Evolutionary conservation across 139 green algal genomes (phyloP), one percentile per base, ranked within the genome.

Genomic region (Micractinium conductrix): DNA sequence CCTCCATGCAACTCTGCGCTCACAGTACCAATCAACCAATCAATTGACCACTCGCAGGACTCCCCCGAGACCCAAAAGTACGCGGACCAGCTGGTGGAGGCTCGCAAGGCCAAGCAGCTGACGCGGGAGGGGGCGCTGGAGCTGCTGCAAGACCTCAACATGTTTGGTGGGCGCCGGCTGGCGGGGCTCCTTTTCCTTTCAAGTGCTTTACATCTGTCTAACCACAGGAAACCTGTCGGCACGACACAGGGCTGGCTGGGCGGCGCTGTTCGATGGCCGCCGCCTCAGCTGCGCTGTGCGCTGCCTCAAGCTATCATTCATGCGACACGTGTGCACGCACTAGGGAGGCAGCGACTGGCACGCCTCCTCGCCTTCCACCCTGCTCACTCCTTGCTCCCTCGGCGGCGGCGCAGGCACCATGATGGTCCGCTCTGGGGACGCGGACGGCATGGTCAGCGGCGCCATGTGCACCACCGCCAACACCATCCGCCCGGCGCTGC

Each of bases 371-470:
- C 28, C 75, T 53, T 42, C 16, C 16, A 40, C 30, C 78, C 58
- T 30, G 0, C 55, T 35, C 58, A 2, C 2, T 7, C 74, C 35
- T 33, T 50, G 48, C 48, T 3, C 50, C n/a, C n/a, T n/a, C n/a
- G n/a, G n/a, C n/a, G n/a, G n/a, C 50, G 19, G 7, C 53, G 53
- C 90, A 85, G 95, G 89, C 80, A 96, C 92, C 4, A 93, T 98
- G 88, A 97, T 97, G 93, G 91, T 98, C 37, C 74, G 67, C 1
- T 63, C 74, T 19, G 96, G 96, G 2, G 93, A 97, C 68, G 94
- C 92, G 21, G 93, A 96, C 85, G 95, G 96, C 79, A 98, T 98
- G 95, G 96, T 98, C 28, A 93, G 84, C 0, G 95, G 95, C 12
- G 93, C 95, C 17, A 89, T 87, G 3, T 94, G 96, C 89, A 98